Evolutionary conservation across 805 yeast species (phyloP), one percentile per base, ranked within the genome.

Genomic region (Peterozyma toletana): DNA sequence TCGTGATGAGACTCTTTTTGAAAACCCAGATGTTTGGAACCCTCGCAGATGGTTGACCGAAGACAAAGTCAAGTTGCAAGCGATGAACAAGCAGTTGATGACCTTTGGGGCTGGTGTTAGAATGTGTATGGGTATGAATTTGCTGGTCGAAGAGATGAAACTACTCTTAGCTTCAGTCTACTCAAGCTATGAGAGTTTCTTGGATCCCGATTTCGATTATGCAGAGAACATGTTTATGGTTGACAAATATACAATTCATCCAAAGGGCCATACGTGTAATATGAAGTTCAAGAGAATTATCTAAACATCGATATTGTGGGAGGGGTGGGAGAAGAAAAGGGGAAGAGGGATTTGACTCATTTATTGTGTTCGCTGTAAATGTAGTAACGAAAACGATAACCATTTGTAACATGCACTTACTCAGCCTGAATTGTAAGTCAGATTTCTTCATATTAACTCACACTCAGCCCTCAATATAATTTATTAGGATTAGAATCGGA

Each of bases 41-140:
- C 83, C 83, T 2, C 79, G 72, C 44, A 57, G 84, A 42, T 80
- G 86, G 86, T 51, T 76, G 17, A 48, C 57, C 2, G 57, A 53
- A 3, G 56, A 53, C 2, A 67, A 62, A 4, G 70, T 50, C 53
- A 53, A 53, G 21, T 51, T 68, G 33, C 62, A 57, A 35, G 39
- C 40, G 13, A 77, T 75, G 71, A 67, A 66, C 44, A 66, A 64
- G 40, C 64, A 64, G 49, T 71, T 77, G 64, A 70, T 78, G 68
- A 75, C 82, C 1, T 80, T 80, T 61, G 86, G 86, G 1, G 75
- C 74, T 37, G 86, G 86, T 2, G 68, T 77, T 33, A 60, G 84
- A 47, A 78, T 78, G 84, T 80, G 86, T 52, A 60, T 80, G 40
- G 86, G 86, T 1, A 75, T 77, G 80, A 67, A 78, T 51, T 55